These are phyloP conservation scores for Byssochlamys sp. DNA, from an alignment of 2,329 filamentous ascomycete species.

Conservation along the genomic window DNA sequence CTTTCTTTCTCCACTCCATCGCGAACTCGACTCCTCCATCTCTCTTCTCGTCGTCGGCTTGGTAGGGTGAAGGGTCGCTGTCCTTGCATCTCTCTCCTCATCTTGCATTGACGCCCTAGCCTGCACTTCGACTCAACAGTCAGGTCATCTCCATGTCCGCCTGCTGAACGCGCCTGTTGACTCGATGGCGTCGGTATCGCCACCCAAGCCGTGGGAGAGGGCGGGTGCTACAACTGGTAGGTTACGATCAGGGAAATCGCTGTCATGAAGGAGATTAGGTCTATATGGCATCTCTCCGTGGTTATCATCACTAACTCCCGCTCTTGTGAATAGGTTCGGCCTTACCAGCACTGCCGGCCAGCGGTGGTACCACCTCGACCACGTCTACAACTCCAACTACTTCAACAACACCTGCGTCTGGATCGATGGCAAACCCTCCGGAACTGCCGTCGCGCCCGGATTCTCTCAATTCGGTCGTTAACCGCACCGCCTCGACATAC, in stretches of 20 bases:
- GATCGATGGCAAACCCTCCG: constrained; percentile 46
- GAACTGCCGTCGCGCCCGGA: constrained; percentile 72
- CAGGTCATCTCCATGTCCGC: constrained; percentile 18
- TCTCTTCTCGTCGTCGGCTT: background rate
- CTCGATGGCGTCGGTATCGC: constrained; percentile 57
- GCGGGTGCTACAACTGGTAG: constrained; percentile 52
- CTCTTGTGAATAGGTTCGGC: constrained; percentile 13
- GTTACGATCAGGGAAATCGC: constrained; percentile 12
- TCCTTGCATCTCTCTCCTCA: background rate
- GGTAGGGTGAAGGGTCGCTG: background rate
- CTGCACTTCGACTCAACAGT: background rate
- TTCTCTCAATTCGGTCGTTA: constrained; percentile 67
- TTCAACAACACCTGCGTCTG: constrained; percentile 31
- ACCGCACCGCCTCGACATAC: constrained; percentile 79
- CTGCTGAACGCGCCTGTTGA: constrained; percentile 15
- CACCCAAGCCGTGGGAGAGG: constrained; percentile 95
- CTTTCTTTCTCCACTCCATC: background rate
- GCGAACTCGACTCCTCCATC: background rate
- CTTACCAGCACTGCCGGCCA: constrained; percentile 16
- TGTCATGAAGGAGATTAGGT: background rate
- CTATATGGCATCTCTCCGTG: background rate
- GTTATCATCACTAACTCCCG: background rate
- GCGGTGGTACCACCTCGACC: constrained; percentile 22
- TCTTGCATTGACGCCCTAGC: background rate
- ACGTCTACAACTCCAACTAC: constrained; percentile 36